Evolutionary conservation across 1,284 basidiomycete genomes (phyloP), one percentile per base, ranked within the genome.

Genomic region (Singerocomus inundabilis): DNA sequence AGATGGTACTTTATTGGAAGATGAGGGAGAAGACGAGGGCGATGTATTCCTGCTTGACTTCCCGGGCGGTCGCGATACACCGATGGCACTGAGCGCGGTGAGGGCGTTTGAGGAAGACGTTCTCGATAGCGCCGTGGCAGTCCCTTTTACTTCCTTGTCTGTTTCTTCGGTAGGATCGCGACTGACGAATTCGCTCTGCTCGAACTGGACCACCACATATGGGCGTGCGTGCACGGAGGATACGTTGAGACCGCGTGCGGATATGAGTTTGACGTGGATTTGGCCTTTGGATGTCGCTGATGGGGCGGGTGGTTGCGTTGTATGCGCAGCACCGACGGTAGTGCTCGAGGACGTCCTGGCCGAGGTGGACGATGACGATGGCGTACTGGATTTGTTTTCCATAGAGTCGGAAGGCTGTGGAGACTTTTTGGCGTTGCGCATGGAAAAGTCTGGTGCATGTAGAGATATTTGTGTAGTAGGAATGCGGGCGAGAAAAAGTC

Each of bases 121-220:
- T 56, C 78, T 71, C 67, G 73, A 83, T 56, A 81, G 75, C 56
- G 71, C 81, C 29, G 79, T 84, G 8, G 91, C 81, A 31, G 82
- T 78, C 56, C 92, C 92, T 64, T 87, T 89, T 64, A 90, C 87
- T 69, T 93, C 90, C 72, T 85, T 90, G 69, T 89, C 91, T n/a
- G 79, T 73, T 66, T 93, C 91, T 59, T 85, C 79, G 37, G 88
- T 91, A 18, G 96, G 93, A 64, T 97, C 92, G 51, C 96, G 78
- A 57, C 87, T 88, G 66, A 99, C 89, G 68, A 98, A 99, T 72
- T 99, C 96, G 79, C 95, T 98, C 73, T 98, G 92, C 76, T 99
- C 96, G 71, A 98, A 99, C 70, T 95, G 90, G 60, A 97, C 93
- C 66, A 99, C 96, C 58, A 94, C 92, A 68, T 99, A 99, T 12